phyloP scores from a whole-genome alignment of 1,284 basidiomycete species.

The Leccinum huronense region DNA sequence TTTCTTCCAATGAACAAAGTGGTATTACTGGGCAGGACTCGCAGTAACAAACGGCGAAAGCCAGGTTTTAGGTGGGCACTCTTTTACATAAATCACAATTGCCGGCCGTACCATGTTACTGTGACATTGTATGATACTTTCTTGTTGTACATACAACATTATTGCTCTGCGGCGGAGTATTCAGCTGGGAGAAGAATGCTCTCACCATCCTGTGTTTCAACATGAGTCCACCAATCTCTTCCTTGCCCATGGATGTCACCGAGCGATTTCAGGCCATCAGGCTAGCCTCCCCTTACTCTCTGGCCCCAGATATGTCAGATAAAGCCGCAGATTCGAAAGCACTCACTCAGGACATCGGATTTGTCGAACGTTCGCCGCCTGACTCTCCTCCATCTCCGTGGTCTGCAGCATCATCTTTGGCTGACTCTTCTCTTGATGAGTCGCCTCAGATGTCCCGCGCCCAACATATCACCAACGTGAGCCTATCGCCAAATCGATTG shows the following conservation, averaged over 20 bases:
- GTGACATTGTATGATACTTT: too few species aligned
- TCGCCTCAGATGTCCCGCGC: background rate
- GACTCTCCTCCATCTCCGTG: background rate
- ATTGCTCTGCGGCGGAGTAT: too few species aligned
- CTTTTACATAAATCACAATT: too few species aligned
- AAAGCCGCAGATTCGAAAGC: background rate
- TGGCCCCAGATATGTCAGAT: background rate
- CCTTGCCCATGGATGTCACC: background rate
- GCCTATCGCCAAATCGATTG: background rate
- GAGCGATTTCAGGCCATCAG: background rate
- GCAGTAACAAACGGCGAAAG: too few species aligned
- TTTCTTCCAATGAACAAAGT: too few species aligned
- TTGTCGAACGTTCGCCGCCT: background rate
- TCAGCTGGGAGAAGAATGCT: too few species aligned
- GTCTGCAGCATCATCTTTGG: background rate
- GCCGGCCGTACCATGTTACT: too few species aligned
- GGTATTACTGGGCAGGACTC: too few species aligned
- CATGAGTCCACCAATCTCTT: background rate
- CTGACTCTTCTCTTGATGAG: background rate
- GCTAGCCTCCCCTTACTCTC: background rate
- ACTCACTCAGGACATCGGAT: background rate
- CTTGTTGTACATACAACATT: too few species aligned
- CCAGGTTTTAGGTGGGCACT: too few species aligned
- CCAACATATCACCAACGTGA: background rate
- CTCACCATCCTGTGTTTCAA: too few species aligned